Conservation (phyloP, 164 flowering plant species). For the Vitis rupestris region DNA sequence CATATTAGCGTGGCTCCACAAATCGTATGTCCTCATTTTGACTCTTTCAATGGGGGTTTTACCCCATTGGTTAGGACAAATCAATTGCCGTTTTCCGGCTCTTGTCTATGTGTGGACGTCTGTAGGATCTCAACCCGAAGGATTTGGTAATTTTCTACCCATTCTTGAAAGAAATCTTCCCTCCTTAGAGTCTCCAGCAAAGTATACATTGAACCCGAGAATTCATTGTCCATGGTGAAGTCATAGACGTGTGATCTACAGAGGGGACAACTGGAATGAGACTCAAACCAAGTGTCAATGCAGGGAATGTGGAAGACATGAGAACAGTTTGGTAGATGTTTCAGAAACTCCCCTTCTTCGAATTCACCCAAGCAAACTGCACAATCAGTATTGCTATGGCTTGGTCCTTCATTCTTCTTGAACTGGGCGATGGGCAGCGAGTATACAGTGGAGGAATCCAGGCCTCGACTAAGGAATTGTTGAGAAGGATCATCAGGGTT, state of each 20-base stretch:
- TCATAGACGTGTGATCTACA: constrained; percentile 13
- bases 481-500: constrained; percentile 26
- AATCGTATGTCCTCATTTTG: not conserved
- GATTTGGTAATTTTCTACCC: constrained; percentile 10
- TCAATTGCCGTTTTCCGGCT: not conserved
- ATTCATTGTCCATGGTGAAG: not conserved
- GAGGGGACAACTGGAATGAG: constrained; percentile 23
- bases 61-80: not conserved
- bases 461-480: constrained; percentile 33
- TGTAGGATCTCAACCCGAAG: not conserved
- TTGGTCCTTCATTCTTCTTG: constrained; percentile 21
- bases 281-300: constrained; percentile 29
- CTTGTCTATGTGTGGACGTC: not conserved
- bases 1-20: too few species aligned
- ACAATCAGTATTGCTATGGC: constrained; percentile 18
- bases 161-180: constrained; percentile 14
- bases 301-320: constrained; percentile 43
- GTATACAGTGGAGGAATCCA: constrained; percentile 23
- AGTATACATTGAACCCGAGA: not conserved
- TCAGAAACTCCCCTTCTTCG: constrained; percentile 34
- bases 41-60: too few species aligned
- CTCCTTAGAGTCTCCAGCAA: constrained; percentile 5
- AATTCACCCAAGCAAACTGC: constrained; percentile 44
- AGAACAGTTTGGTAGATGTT: constrained; percentile 30
- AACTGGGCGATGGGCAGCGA: constrained; percentile 42